Base-by-base conservation (phyloP, 495 filamentous ascomycete genomes). In the Podospora bellae-mahoneyi region DNA sequence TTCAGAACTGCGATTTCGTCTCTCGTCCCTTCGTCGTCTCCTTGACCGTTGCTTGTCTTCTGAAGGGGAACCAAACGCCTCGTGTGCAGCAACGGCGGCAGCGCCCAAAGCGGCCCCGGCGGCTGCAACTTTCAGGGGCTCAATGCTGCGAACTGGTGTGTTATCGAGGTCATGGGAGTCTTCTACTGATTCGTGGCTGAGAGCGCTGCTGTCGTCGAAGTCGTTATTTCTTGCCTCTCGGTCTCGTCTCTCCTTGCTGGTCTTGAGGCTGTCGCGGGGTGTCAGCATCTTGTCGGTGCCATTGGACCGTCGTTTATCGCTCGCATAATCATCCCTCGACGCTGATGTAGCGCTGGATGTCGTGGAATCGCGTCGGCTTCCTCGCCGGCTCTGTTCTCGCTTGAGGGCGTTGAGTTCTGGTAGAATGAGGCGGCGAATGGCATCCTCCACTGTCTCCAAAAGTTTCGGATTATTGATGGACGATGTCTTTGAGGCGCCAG, bases 371-470 rank as follows among this genome's bases (percentile, higher is more conserved):
- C 85, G 83, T 62, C 86, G 81, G 34, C 84, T 81, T 67, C 82
- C 81, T 53, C 80, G 79, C 68, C 89, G 82, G 67, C 86, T 92
- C 75, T 96, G 91, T 72, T 96, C 92, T 73, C 92, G 87, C 78
- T 97, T 97, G 59, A 98, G 83, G 34, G 92, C 92, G 64, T 92
- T 92, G 60, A 99, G 83, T 75, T 99, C 94, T 0, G 95, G 96
- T 1, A 98, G 79, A 62, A 98, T 97, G 61, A 98, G 81, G 58
- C 94, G 87, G 62, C 91, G 90, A 71, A 99, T 98, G 23, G 95
- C 93, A 81, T 97, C 94, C 78, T 98, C 94, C 7, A 99, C 94
- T 0, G 93, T 94, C 76, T 96, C 92, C 5, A 98, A 85, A n/a
- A 99, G 79, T 69, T 92, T 96, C 0, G 94, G 94, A 75, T 99